Base-by-base conservation (phyloP, 352 stramenopile genomes). In the Phytophthora citrophthora region DNA sequence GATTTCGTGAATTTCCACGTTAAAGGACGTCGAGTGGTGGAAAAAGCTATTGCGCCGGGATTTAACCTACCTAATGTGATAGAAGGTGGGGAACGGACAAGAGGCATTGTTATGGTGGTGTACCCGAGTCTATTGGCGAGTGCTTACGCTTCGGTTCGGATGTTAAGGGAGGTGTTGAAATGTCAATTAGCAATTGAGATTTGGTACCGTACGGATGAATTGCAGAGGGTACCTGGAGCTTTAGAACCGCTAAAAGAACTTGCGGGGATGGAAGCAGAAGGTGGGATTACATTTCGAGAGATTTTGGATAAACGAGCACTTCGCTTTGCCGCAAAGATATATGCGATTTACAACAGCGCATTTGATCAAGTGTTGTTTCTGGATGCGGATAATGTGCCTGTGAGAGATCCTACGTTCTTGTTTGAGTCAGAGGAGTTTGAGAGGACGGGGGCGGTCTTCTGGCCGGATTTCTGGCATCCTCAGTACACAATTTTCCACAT, bases 381-480 rank as follows among this genome's bases (percentile, higher is more conserved):
- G 13, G 80, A 88, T 50, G 74, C 76, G 27, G 80, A 89, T 48
- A 89, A 89, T 40, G 55, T 82, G 6, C 77, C 77, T 0, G 75
- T 72, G 12, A 54, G 53, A 15, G 76, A 89, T 16, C 80, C 80
- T 27, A 75, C 70, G 12, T 84, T 76, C 24, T 36, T 89, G 13
- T 89, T 89, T 69, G 43, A 70, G 6, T 63, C 59, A 0, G 34
- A 51, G 2, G 73, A 78, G 54, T 89, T 83, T 55, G 50, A 55
- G 13, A 50, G 51, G 29, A 79, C 64, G 0, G 79, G 81, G 6
- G 77, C 83, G 11, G 26, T 92, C 3, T 90, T 92, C 50, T 92
- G 81, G 81, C 81, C 81, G 11, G 81, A 91, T 50, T 88, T 88
- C 52, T 91, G 77, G 77, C 78, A 89, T 31, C 76, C 77, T 9